Percentiles rank a stretch among this genome's conserved stretches.
phyloP scores from a whole-genome alignment of 148 eudicot genomes.

The Mesembryanthemum crystallinum region DNA sequence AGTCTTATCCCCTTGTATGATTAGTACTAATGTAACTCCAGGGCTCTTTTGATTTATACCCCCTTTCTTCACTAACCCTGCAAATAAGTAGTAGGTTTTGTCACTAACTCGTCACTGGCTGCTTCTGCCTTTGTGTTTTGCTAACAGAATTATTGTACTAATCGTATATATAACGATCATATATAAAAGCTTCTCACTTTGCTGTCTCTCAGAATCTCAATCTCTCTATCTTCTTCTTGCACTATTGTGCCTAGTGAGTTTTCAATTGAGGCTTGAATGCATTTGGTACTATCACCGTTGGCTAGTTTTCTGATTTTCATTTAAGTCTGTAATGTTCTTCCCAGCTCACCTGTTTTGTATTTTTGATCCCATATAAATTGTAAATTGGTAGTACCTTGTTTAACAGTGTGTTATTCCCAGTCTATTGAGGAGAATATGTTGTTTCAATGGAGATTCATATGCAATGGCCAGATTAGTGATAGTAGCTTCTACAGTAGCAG shows the following conservation, averaged over 20 bases:
- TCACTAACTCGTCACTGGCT: conserved; percentile 9
- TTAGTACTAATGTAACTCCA: conserved; percentile 15
- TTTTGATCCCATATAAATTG: too few species aligned
- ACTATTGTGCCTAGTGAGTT: background rate
- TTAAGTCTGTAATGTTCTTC: too few species aligned
- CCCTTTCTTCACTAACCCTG: conserved; percentile 17
- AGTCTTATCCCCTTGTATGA: conserved; percentile 16
- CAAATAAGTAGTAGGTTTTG: background rate
- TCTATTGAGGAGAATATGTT: too few species aligned
- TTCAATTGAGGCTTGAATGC: too few species aligned
- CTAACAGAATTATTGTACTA: conserved; percentile 18
- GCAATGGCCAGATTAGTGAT: too few species aligned
- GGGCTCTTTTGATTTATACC: background rate
- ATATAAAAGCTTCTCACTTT: background rate
- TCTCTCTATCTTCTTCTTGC: background rate
- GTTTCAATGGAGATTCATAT: too few species aligned
- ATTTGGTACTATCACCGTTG: too few species aligned
- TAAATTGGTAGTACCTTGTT: too few species aligned
- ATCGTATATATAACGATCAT: conserved; percentile 5
- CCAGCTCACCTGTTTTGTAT: too few species aligned
- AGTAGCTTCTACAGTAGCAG: too few species aligned
- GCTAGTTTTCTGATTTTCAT: too few species aligned
- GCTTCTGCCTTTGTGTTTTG: conserved; percentile 2
- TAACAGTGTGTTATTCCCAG: too few species aligned
- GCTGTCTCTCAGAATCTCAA: background rate